phyloP scores from a whole-genome alignment of 176 grass and related monocot genomes.

The Zea mays region DNA sequence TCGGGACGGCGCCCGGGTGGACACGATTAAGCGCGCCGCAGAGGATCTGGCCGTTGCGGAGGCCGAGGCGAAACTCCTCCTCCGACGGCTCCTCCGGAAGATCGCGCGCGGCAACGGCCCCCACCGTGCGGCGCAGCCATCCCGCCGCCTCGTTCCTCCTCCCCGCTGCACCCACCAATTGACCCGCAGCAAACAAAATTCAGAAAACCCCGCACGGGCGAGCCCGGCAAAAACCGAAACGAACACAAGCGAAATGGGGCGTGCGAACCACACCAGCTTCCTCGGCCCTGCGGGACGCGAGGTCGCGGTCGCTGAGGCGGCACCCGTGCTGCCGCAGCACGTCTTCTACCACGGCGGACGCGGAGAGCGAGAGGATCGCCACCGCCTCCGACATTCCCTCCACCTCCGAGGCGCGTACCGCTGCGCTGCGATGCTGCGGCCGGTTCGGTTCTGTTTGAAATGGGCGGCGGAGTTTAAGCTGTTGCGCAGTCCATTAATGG shows the following conservation, averaged over 20 bases:
- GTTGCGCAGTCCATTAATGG: conserved; percentile 49
- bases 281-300: conserved; percentile 82
- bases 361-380: conserved; percentile 60
- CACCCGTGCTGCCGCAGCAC: conserved; percentile 84
- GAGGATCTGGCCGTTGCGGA: conserved; percentile 92
- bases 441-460: conserved; percentile 25
- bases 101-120: conserved; percentile 74
- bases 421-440: too few species aligned
- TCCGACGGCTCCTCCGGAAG: conserved; percentile 89
- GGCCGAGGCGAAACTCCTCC: conserved; percentile 92
- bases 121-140: conserved; percentile 86
- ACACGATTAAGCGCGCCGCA: conserved; percentile 94
- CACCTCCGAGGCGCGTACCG: not conserved
- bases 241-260: not conserved
- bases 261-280: conserved; percentile 62
- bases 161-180: conserved; percentile 57
- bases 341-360: conserved; percentile 83
- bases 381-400: conserved; percentile 61
- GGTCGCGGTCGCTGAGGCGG: conserved; percentile 75
- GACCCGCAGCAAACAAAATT: conserved; percentile 1
- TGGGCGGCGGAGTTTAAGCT: conserved; percentile 43
- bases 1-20: conserved; percentile 85
- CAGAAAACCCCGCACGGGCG: not conserved
- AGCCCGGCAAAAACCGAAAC: not conserved
- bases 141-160: conserved; percentile 86